Conservation (phyloP, 2,329 filamentous ascomycete genomes). For the Coniosporium tulheliwenetii region DNA sequence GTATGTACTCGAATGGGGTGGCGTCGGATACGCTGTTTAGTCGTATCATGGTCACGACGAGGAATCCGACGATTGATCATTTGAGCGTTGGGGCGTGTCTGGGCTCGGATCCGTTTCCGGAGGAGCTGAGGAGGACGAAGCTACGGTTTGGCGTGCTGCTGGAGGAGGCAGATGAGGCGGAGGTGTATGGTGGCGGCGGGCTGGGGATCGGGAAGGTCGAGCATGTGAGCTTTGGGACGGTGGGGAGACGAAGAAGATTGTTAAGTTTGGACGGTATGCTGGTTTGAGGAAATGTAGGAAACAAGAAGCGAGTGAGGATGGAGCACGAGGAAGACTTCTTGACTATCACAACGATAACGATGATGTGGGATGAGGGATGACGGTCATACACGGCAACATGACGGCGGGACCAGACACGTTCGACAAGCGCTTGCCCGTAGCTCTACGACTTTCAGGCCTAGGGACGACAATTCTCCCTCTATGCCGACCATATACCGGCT, state of each 20-base stretch:
- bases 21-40: constrained; percentile 19
- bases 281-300: no score
- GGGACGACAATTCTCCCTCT: no score
- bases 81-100: constrained; percentile 23
- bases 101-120: constrained; percentile 23
- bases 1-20: constrained; percentile 19
- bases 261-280: constrained; percentile 20
- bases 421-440: no score
- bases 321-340: no score
- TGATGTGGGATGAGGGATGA: no score
- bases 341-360: no score
- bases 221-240: constrained; percentile 22
- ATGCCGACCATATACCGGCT: no score
- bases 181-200: constrained; percentile 9
- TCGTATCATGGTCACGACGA: constrained; percentile 20
- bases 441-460: no score
- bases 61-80: constrained; percentile 21
- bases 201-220: constrained; percentile 12
- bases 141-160: constrained; percentile 22
- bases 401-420: no score
- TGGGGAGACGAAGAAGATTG: constrained; percentile 20
- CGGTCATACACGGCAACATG: no score
- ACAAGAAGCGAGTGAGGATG: not conserved
- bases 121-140: constrained; percentile 19
- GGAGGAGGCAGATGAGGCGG: constrained; percentile 13